Evolutionary conservation across 2,329 filamentous ascomycete species (phyloP), one percentile per base, ranked within the genome.

Genomic region (Fusarium sp.): DNA sequence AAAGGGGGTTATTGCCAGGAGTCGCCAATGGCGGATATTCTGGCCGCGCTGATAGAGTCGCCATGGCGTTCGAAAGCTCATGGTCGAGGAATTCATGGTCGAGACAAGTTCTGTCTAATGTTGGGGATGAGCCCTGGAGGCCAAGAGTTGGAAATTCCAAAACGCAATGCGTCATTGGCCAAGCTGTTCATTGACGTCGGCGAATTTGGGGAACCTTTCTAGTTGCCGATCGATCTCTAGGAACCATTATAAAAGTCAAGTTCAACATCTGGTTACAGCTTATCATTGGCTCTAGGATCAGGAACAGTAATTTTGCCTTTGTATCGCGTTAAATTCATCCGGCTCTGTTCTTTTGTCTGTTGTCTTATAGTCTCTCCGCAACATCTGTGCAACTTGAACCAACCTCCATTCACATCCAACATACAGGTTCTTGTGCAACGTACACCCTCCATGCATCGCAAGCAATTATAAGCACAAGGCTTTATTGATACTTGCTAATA

Each of bases 51-150:
- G 73, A 54, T 73, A 78, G 70, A 75, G 74, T 58, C 75, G 76
- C 80, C 78, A 80, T 64, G 78, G 71, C 55, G 75, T 74, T 69
- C 66, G 78, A 62, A 64, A 75, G 71, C 74, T 81, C 80, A 82
- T 81, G 60, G 60, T 55, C 64, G 64, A 45, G 17, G 52, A 45
- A 58, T 45, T 63, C 50, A 54, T 46, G 57, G 48, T 75, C 44
- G 50, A 69, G 41, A 50, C 41, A 64, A 69, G 60, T 65, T 52
- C 50, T 30, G 41, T 40, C 37, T 44, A 49, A 49, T 61, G 57
- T 52, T 65, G 55, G 52, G 38, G 53, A 55, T 54, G 59, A 64
- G 53, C 46, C 58, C 63, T 62, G 50, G 27, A 52, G 64, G 63
- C 67, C 68, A 71, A 64, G 67, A 71, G 35, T 59, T 63, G 52